These are phyloP conservation scores for Cordyceps tenuipes DNA, from an alignment of 2,329 filamentous ascomycete species.

Conservation along the genomic window DNA sequence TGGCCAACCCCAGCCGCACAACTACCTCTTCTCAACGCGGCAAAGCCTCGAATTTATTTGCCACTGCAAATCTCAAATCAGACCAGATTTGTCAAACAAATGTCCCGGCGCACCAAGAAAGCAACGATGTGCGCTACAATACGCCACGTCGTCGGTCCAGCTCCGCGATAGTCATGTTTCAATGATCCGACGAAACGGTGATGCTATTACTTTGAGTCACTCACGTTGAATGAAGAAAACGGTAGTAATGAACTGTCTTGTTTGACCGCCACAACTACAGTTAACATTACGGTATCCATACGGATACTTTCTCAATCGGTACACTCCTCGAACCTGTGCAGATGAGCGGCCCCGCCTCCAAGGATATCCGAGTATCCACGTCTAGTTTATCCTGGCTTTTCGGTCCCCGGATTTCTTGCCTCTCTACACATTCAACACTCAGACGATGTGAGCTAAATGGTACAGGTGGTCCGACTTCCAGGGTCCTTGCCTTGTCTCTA, in stretches of 20 bases:
- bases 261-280: background rate
- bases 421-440: background rate
- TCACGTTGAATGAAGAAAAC: background rate
- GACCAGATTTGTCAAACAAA: background rate
- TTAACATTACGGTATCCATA: background rate
- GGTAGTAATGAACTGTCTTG: conserved; percentile 1
- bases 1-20: background rate
- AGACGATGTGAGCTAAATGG: background rate
- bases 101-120: background rate
- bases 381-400: background rate
- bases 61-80: conserved; percentile 3
- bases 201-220: background rate
- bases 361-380: background rate
- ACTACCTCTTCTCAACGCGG: background rate
- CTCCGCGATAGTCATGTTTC: background rate
- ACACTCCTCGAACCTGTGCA: background rate
- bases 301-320: no score
- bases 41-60: conserved; percentile 5
- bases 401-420: conserved; percentile 6
- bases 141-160: background rate
- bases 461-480: background rate
- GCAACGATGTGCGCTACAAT: background rate
- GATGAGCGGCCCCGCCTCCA: conserved; percentile 7
- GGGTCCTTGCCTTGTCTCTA: no score
- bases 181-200: background rate